A percentile compares a stretch with the other conserved stretches of the same genome.
Conservation (phyloP, 2,329 filamentous ascomycete genomes). For the Diplodia mutila region DNA sequence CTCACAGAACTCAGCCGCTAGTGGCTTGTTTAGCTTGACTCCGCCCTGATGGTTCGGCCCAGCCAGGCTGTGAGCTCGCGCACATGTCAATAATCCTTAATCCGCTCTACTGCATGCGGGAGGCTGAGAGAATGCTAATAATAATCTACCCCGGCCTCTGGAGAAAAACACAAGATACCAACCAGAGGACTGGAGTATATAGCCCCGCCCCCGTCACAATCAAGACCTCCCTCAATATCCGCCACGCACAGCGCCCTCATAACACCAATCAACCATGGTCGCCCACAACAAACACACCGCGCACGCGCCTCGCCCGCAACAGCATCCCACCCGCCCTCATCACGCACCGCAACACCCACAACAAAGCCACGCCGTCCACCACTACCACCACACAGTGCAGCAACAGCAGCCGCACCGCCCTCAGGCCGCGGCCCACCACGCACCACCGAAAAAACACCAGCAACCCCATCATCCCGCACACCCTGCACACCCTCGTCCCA, state of each 20-base stretch:
- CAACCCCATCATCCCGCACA: background rate
- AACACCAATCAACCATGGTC: background rate
- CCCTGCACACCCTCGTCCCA: background rate
- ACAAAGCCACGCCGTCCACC: background rate
- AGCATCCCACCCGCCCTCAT: background rate
- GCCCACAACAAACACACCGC: background rate
- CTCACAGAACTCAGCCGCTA: background rate
- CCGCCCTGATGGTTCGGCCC: background rate
- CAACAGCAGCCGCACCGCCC: background rate
- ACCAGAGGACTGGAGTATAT: background rate
- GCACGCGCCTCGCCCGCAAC: background rate
- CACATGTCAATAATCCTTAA: too few species aligned
- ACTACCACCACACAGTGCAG: background rate
- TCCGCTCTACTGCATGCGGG: too few species aligned
- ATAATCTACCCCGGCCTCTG: background rate
- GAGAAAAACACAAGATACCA: too few species aligned
- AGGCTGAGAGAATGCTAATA: background rate
- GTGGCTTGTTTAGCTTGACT: background rate
- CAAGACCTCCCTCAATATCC: background rate
- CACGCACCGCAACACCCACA: background rate
- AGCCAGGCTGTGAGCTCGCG: background rate
- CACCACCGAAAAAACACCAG: background rate
- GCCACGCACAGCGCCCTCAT: too few species aligned
- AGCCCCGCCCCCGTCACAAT: background rate
- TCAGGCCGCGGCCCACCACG: background rate